phyloP scores from a whole-genome alignment of 2,329 filamentous ascomycete species.

The Cladosporium sp. region DNA sequence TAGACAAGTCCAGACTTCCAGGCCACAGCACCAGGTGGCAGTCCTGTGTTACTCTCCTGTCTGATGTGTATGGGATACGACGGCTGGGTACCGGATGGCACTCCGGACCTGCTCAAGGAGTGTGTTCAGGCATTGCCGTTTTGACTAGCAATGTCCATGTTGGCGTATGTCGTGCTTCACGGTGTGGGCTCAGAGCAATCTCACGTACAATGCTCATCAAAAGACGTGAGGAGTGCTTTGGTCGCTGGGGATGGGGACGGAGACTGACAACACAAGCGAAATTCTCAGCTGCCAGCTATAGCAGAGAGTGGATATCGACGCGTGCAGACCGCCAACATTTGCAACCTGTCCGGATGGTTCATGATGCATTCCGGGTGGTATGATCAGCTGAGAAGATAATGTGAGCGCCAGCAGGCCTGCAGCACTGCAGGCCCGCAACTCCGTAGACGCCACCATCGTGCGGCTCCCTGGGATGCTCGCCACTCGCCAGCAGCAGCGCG shows the following conservation, averaged over 20 bases:
- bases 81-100: not conserved
- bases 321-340: not conserved
- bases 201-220: not conserved
- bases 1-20: slow-evolving; percentile 1
- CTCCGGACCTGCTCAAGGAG: not conserved
- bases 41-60: not conserved
- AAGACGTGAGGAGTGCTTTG: not conserved
- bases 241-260: not conserved
- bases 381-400: not conserved
- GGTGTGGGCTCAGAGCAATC: not conserved
- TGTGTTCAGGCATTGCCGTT: not conserved
- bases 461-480: not conserved
- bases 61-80: not conserved
- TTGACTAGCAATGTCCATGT: not conserved
- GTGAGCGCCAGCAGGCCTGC: not conserved
- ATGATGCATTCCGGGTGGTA: not conserved
- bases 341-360: not conserved
- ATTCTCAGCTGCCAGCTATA: not conserved
- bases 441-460: slow-evolving; percentile 6
- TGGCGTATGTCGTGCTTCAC: not conserved
- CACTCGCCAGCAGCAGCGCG: not conserved
- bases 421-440: slow-evolving; percentile 7
- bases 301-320: not conserved
- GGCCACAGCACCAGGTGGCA: not conserved
- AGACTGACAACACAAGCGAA: not conserved